A percentile compares a stretch with the other conserved stretches of the same genome.
phyloP scores from a whole-genome alignment of 2,329 filamentous ascomycete species.

The Pseudocercospora vitis region DNA sequence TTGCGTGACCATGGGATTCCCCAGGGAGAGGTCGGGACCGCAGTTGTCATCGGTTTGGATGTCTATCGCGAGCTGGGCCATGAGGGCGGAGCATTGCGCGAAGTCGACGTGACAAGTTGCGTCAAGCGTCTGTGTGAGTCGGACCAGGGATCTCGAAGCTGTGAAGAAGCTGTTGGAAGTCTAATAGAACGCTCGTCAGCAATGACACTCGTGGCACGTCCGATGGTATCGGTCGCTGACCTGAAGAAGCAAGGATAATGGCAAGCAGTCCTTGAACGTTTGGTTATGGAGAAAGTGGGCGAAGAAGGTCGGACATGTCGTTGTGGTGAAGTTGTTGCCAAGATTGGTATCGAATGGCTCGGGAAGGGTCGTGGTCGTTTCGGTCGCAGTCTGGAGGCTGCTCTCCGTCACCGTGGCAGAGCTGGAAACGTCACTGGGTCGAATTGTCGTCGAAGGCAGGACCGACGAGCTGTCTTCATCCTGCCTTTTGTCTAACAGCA shows the following conservation, averaged over 20 bases:
- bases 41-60: constrained; percentile 67
- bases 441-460: constrained; percentile 19
- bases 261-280: constrained; percentile 72
- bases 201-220: background rate
- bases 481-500: constrained; percentile 29
- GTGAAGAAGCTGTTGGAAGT: constrained; percentile 84
- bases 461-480: constrained; percentile 23
- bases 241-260: constrained; percentile 79
- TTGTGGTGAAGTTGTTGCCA: constrained; percentile 54
- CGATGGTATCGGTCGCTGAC: constrained; percentile 48
- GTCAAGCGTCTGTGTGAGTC: constrained; percentile 76
- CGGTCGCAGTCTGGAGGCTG: constrained; percentile 24
- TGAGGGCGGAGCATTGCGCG: constrained; percentile 63
- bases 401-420: constrained; percentile 24
- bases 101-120: constrained; percentile 70
- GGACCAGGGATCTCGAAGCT: constrained; percentile 67
- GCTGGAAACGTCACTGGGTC: constrained; percentile 15
- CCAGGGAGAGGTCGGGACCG: constrained; percentile 64
- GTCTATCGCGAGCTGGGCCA: constrained; percentile 64
- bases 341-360: constrained; percentile 50
- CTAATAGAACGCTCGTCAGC: constrained; percentile 45
- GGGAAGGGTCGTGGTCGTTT: constrained; percentile 37
- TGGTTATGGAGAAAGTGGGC: constrained; percentile 63
- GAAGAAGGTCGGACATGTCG: constrained; percentile 67
- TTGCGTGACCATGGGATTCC: constrained; percentile 70